Evolutionary conservation across 768 basidiomycete genomes (phyloP).

Genomic region (Lentinula sp.): DNA sequence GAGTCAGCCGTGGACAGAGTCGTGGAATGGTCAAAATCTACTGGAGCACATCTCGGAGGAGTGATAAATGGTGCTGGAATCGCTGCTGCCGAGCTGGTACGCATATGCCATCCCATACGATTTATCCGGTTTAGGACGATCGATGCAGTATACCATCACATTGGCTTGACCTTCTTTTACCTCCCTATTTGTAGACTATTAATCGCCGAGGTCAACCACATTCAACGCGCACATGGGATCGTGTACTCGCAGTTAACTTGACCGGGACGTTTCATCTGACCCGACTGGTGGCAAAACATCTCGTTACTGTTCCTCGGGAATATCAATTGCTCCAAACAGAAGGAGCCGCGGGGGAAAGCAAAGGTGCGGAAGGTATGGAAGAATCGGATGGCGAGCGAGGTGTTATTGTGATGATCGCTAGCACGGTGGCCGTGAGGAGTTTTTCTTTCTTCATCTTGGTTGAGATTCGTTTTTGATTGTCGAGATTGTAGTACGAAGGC

Average conservation of each 20-base stretch:
- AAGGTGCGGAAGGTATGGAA: not conserved
- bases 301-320: conserved; percentile 41
- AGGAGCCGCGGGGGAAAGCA: not conserved
- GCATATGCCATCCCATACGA: not conserved
- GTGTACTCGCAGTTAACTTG: conserved; percentile 47
- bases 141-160: not conserved
- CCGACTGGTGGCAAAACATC: conserved; percentile 42
- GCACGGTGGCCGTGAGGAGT: conserved; percentile 41
- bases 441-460: not conserved
- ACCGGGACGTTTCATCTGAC: conserved; percentile 57
- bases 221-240: conserved; percentile 45
- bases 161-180: not conserved
- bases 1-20: conserved; percentile 30
- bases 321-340: not conserved
- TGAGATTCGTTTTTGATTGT: not conserved
- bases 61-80: conserved; percentile 57
- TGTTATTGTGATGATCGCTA: conserved; percentile 51
- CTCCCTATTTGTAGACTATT: conserved; percentile 35
- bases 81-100: conserved; percentile 22
- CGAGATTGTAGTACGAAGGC: conserved; percentile 38
- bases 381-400: conserved; percentile 48
- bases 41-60: conserved; percentile 44
- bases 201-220: conserved; percentile 40
- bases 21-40: conserved; percentile 33
- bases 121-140: not conserved